phyloP scores from a whole-genome alignment of 345 rosid species.

The Hypericum perforatum region DNA sequence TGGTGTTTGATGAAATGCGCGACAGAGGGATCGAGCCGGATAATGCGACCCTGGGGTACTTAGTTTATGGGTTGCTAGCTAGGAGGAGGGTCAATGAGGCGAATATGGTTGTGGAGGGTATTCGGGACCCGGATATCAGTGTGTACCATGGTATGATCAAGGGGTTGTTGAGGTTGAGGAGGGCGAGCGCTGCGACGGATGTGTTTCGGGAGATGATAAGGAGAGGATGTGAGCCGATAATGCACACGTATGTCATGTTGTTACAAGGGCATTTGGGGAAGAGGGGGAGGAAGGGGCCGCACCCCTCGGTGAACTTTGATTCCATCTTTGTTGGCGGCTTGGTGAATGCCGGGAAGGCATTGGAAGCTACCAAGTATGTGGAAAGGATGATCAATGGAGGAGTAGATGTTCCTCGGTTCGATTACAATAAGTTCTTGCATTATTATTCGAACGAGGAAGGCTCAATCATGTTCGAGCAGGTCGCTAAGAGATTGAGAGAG shows the following conservation, averaged over 20 bases:
- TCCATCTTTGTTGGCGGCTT: slow-evolving; percentile 83
- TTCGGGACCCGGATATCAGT: slow-evolving; percentile 48
- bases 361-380: slow-evolving; percentile 67
- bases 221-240: slow-evolving; percentile 74
- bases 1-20: slow-evolving; percentile 59
- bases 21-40: slow-evolving; percentile 47
- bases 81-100: slow-evolving; percentile 56
- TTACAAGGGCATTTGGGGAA: slow-evolving; percentile 86
- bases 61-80: slow-evolving; percentile 45
- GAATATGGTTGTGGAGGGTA: slow-evolving; percentile 23
- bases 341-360: slow-evolving; percentile 64
- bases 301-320: slow-evolving; percentile 66
- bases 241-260: slow-evolving; percentile 83
- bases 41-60: slow-evolving; percentile 30
- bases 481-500: slow-evolving; percentile 53
- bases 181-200: slow-evolving; percentile 53
- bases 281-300: slow-evolving; percentile 76
- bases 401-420: slow-evolving; percentile 71
- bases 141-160: slow-evolving; percentile 64
- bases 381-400: slow-evolving; percentile 63
- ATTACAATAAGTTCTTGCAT: slow-evolving; percentile 75
- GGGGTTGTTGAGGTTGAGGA: slow-evolving; percentile 56
- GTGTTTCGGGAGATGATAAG: slow-evolving; percentile 74
- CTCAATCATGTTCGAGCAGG: slow-evolving; percentile 56
- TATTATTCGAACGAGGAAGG: slow-evolving; percentile 74